Percentiles rank a stretch among this genome's conserved stretches.
Conservation (phyloP, 2,329 filamentous ascomycete genomes). For the Nannizziopsis arthrosporioides region DNA sequence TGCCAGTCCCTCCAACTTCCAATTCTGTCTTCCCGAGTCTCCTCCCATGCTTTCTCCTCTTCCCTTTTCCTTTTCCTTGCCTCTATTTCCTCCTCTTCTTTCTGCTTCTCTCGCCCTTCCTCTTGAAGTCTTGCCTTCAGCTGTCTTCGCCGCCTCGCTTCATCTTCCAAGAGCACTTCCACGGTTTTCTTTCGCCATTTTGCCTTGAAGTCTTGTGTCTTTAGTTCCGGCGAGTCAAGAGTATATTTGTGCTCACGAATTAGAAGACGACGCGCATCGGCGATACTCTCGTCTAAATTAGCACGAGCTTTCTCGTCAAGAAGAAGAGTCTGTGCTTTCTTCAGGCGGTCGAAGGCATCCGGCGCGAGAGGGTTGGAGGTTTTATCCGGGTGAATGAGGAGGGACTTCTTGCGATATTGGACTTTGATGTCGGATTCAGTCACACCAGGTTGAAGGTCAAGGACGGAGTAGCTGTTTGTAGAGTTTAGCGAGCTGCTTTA, state of each 20-base stretch:
- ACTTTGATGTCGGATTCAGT: slow-evolving; percentile 93
- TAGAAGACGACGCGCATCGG: slow-evolving; percentile 86
- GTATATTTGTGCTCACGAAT: slow-evolving; percentile 93
- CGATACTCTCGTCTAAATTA: slow-evolving; percentile 83
- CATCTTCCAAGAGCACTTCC: slow-evolving; percentile 83
- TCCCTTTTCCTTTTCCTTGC: slow-evolving; percentile 75
- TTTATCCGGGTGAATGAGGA: slow-evolving; percentile 97
- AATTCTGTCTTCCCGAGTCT: slow-evolving; percentile 79
- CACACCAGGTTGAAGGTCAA: slow-evolving; percentile 90
- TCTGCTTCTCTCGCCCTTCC: slow-evolving; percentile 78
- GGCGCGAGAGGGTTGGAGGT: slow-evolving; percentile 81
- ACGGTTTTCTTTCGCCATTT: slow-evolving; percentile 87
- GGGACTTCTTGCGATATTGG: slow-evolving; percentile 91
- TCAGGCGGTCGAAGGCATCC: slow-evolving; percentile 90
- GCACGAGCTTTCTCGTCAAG: slow-evolving; percentile 88
- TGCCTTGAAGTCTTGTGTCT: slow-evolving; percentile 68
- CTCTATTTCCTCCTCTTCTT: slow-evolving; percentile 74
- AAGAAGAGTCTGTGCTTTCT: slow-evolving; percentile 82
- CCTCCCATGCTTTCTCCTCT: slow-evolving; percentile 91
- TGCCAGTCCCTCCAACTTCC: slow-evolving; percentile 89
- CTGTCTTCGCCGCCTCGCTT: slow-evolving; percentile 71
- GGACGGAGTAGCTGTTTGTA: slow-evolving; percentile 63
- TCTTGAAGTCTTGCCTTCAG: slow-evolving; percentile 92
- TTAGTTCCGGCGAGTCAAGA: slow-evolving; percentile 68
- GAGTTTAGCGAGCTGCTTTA: not conserved